Conservation (phyloP, 805 yeast genomes). For the Sungouiella blattae region DNA sequence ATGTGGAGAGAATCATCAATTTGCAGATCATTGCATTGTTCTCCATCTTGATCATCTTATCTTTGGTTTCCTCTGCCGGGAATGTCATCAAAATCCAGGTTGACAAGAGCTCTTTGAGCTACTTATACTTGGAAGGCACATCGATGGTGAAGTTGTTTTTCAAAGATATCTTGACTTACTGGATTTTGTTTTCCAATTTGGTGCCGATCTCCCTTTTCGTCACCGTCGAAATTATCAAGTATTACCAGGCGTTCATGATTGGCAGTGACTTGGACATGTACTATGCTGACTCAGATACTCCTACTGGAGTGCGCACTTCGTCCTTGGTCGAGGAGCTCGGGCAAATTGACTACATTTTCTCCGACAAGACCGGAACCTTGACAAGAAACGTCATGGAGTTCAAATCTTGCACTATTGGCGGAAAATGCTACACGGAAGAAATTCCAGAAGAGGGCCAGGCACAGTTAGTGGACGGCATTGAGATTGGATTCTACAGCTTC, state of each 20-base stretch:
- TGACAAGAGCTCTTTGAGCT: slow-evolving; percentile 51
- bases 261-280: slow-evolving; percentile 94
- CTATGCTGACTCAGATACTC: slow-evolving; percentile 82
- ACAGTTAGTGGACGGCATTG: slow-evolving; percentile 69
- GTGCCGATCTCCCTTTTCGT: slow-evolving; percentile 98
- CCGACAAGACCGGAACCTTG: slow-evolving; percentile 96
- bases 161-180: slow-evolving; percentile 82
- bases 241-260: slow-evolving; percentile 90
- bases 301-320: slow-evolving; percentile 92
- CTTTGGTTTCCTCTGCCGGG: slow-evolving; percentile 83
- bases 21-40: slow-evolving; percentile 87
- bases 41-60: slow-evolving; percentile 66
- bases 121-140: slow-evolving; percentile 65
- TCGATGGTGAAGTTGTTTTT: slow-evolving; percentile 72
- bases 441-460: slow-evolving; percentile 90
- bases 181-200: slow-evolving; percentile 93
- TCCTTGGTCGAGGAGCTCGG: slow-evolving; percentile 96
- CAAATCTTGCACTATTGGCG: slow-evolving; percentile 89
- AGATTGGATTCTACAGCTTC: slow-evolving; percentile 73
- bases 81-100: slow-evolving; percentile 70
- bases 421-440: slow-evolving; percentile 78
- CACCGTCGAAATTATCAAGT: slow-evolving; percentile 92
- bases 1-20: slow-evolving; percentile 93
- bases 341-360: slow-evolving; percentile 91
- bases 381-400: slow-evolving; percentile 97